Conservation (phyloP, 192 early-diverging fungal genomes). For the Linderina pennispora region DNA sequence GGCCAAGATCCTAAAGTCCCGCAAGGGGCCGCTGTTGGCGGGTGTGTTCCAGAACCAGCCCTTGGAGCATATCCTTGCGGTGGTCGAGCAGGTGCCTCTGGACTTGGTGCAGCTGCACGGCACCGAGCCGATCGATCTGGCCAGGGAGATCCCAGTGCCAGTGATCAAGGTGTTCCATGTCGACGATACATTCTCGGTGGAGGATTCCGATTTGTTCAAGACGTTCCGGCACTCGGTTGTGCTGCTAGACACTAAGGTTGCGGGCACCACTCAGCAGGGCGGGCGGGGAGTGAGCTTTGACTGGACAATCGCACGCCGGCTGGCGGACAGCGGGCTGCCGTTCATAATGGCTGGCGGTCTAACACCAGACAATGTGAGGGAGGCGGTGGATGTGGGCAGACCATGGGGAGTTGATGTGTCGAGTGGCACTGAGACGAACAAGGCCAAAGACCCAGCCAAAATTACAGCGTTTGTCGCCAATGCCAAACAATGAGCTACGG, state of each 20-base stretch:
- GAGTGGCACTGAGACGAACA: constrained; percentile 84
- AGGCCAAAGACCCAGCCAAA: constrained; percentile 71
- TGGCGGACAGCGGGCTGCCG: constrained; percentile 57
- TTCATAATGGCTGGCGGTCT: constrained; percentile 89
- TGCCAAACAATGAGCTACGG: constrained; percentile 17
- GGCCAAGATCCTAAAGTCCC: constrained; percentile 37
- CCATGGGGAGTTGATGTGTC: constrained; percentile 92
- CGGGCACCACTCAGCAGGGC: constrained; percentile 54
- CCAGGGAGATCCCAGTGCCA: constrained; percentile 66
- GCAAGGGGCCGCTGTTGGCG: constrained; percentile 68
- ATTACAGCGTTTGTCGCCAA: constrained; percentile 64
- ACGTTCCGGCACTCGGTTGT: constrained; percentile 20
- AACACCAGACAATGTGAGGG: constrained; percentile 70
- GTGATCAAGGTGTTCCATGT: constrained; percentile 90
- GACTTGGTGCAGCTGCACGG: constrained; percentile 97
- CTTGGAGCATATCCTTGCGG: constrained; percentile 64
- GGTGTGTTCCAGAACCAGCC: constrained; percentile 92
- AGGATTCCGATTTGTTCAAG: constrained; percentile 6
- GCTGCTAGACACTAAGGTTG: constrained; percentile 62
- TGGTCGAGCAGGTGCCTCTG: constrained; percentile 59
- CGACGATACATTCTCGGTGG: constrained; percentile 48
- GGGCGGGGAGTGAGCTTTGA: constrained; percentile 81
- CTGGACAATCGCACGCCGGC: constrained; percentile 66
- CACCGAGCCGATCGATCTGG: constrained; percentile 57
- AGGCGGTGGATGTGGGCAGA: constrained; percentile 59